phyloP scores from a whole-genome alignment of 1,139 yeast genomes.

The Debaryomycetaceae sp. region DNA sequence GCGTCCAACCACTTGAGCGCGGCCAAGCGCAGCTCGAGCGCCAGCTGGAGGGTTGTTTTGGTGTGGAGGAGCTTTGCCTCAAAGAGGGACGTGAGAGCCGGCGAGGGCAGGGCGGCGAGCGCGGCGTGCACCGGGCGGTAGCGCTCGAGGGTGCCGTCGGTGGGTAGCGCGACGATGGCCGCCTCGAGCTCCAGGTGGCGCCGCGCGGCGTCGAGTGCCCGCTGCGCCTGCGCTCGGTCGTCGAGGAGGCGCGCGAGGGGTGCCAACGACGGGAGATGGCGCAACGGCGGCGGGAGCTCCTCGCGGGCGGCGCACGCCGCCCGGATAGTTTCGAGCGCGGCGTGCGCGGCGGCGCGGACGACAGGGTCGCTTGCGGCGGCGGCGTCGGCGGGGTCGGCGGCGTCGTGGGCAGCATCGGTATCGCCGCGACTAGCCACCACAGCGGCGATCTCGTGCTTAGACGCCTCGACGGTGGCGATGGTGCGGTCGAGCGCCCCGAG shows the following conservation, averaged over 20 bases:
- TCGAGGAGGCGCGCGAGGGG: neutral
- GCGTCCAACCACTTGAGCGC: conserved; percentile 8
- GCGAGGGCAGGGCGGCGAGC: too few relatives aligned
- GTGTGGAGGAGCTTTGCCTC: conserved; percentile 2
- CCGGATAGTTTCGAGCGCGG: too few relatives aligned
- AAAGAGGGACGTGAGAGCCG: too few relatives aligned
- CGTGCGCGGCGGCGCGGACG: too few relatives aligned
- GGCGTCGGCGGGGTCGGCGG: conserved; percentile 1
- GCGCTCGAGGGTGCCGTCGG: too few relatives aligned
- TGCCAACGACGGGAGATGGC: neutral
- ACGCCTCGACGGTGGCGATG: conserved; percentile 17
- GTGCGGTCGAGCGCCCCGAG: conserved; percentile 19
- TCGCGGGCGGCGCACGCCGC: neutral
- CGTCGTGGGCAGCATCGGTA: neutral
- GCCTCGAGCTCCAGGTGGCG: too few relatives aligned
- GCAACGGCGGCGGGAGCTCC: neutral
- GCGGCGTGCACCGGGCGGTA: too few relatives aligned
- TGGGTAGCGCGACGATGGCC: too few relatives aligned
- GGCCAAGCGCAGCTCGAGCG: conserved; percentile 1
- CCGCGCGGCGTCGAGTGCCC: too few relatives aligned
- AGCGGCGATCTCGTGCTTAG: conserved; percentile 13
- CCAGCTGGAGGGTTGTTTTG: neutral
- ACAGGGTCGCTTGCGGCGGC: too few relatives aligned
- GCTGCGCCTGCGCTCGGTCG: too few relatives aligned
- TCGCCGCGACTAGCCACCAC: conserved; percentile 2